Evolutionary conservation across 345 rosid genomes (phyloP).

Genomic region (Arabidopsis arenosa): DNA sequence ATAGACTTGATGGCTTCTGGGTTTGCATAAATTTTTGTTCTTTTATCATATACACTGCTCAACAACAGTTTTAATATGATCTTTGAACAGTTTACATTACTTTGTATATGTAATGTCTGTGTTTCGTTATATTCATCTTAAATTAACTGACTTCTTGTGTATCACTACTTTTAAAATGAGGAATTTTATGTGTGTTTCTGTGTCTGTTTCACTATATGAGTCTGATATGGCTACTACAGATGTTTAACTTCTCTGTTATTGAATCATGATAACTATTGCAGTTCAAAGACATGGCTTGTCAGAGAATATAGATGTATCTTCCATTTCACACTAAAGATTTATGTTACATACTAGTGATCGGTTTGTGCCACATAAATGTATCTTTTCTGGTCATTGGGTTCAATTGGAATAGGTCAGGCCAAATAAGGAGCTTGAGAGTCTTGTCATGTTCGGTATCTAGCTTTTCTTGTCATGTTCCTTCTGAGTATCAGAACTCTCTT

Average conservation of each 20-base stretch:
- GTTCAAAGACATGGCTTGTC: background rate
- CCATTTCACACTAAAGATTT: background rate
- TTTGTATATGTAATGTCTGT: background rate
- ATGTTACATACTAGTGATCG: background rate
- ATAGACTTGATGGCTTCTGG: too few species aligned
- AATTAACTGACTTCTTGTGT: background rate
- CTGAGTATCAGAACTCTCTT: too few species aligned
- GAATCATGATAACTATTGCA: background rate
- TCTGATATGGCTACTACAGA: background rate
- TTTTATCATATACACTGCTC: background rate
- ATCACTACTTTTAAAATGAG: background rate
- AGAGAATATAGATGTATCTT: background rate
- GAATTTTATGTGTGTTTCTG: background rate
- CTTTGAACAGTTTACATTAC: background rate
- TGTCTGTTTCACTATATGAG: background rate
- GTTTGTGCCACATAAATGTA: background rate
- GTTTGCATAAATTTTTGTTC: too few species aligned
- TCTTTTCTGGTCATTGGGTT: background rate
- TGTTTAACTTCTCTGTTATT: background rate
- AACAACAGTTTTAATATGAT: background rate
- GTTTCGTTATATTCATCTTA: background rate
- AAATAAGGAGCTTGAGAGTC: background rate
- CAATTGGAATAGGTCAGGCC: background rate
- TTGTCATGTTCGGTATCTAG: background rate
- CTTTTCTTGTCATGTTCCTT: background rate